These are phyloP conservation scores for Russula griseocarnosa DNA, from an alignment of 768 basidiomycete genomes.

Conservation along the genomic window DNA sequence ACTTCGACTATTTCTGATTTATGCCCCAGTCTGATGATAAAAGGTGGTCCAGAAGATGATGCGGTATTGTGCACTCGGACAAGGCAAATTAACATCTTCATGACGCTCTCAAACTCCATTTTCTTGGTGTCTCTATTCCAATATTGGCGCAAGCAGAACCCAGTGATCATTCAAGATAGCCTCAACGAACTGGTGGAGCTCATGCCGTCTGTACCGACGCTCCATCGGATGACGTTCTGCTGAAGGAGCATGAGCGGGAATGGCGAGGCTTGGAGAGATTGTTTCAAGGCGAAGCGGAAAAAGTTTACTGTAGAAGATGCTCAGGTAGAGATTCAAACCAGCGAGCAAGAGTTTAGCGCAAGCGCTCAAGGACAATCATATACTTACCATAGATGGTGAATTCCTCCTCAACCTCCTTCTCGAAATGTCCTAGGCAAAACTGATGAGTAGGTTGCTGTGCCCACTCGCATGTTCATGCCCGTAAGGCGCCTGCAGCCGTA, in stretches of 20 bases:
- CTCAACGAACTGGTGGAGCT: slow-evolving; percentile 83
- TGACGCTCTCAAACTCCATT: slow-evolving; percentile 80
- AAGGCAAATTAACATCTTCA: no score
- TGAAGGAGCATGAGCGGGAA: slow-evolving; percentile 63
- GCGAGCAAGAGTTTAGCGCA: slow-evolving; percentile 63
- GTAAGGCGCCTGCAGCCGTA: slow-evolving; percentile 31
- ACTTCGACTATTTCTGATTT: slow-evolving; percentile 23
- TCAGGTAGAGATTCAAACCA: slow-evolving; percentile 68
- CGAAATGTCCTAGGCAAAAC: background rate
- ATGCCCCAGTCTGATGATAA: no score
- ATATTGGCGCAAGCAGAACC: slow-evolving; percentile 37
- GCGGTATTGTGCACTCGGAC: no score
- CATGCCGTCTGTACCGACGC: slow-evolving; percentile 65
- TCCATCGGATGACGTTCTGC: slow-evolving; percentile 59
- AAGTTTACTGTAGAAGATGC: slow-evolving; percentile 59
- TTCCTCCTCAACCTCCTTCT: slow-evolving; percentile 1
- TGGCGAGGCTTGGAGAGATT: background rate
- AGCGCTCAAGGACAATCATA: slow-evolving; percentile 62
- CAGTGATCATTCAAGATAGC: slow-evolving; percentile 71
- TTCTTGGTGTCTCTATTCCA: slow-evolving; percentile 57
- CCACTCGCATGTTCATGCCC: no score
- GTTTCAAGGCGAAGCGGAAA: slow-evolving; percentile 35
- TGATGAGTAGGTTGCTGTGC: slow-evolving; percentile 4
- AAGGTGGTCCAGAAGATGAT: no score
- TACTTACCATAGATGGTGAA: slow-evolving; percentile 70